phyloP scores from a whole-genome alignment of 768 basidiomycete species.

The Boletus patriciae region DNA sequence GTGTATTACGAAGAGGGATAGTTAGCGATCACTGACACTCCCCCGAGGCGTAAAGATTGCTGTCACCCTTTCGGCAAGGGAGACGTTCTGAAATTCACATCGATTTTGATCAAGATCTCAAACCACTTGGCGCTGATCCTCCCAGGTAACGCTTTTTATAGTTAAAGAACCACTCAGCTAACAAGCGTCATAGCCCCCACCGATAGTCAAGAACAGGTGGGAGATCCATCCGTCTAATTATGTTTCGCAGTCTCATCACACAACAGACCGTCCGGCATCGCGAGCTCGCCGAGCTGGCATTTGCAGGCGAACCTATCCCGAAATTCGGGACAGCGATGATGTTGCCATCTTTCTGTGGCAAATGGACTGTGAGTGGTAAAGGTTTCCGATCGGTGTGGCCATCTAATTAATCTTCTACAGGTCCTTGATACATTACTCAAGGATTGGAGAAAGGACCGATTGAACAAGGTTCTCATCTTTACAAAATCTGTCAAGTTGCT shows the following conservation, averaged over 20 bases:
- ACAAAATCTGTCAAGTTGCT: conserved; percentile 90
- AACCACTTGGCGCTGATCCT: conserved; percentile 88
- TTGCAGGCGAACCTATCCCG: conserved; percentile 55
- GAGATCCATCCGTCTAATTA: background rate
- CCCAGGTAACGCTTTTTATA: conserved; percentile 51
- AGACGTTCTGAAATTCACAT: conserved; percentile 74
- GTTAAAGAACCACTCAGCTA: background rate
- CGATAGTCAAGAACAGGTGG: conserved; percentile 69
- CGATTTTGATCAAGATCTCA: conserved; percentile 80
- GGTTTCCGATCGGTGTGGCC: background rate
- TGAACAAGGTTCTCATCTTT: conserved; percentile 91
- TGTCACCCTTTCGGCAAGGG: conserved; percentile 45
- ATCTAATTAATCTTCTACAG: conserved; percentile 38
- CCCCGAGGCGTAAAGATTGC: conserved; percentile 58
- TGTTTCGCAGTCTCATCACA: background rate
- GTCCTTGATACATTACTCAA: conserved; percentile 65
- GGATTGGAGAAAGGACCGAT: conserved; percentile 61
- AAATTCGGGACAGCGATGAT: conserved; percentile 64
- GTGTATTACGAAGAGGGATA: conserved; percentile 16
- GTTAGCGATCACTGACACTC: conserved; percentile 6
- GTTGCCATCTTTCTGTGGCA: conserved; percentile 71
- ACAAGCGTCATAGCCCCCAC: conserved; percentile 49
- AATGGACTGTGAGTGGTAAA: conserved; percentile 70
- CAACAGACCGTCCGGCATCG: conserved; percentile 53
- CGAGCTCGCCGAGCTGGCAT: conserved; percentile 59